Base-by-base conservation (phyloP, 495 filamentous ascomycete species). In the Chaetomium fimeti region DNA sequence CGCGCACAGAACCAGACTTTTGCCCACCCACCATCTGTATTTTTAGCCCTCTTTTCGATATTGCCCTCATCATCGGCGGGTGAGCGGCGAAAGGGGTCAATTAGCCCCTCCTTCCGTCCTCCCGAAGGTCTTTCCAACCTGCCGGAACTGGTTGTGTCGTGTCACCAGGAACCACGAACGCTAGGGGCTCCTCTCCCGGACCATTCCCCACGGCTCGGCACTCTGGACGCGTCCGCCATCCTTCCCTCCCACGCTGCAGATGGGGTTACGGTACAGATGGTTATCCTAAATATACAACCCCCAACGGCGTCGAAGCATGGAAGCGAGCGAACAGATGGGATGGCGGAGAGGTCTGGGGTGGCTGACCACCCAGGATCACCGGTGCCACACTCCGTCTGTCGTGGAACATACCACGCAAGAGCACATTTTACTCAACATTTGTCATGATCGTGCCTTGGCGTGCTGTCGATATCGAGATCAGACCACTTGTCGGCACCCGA, bases 11-110 rank as follows among this genome's bases (percentile, higher is more conserved):
- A 59, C 60, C 54, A 29, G 56, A 62, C 8, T 63, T 60, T 60
- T 59, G 55, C 65, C 60, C 65, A 67, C 65, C 55, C 18, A 8
- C 40, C 38, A 6, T 27, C 45, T 20, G 16, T 66, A 67, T 63
- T 63, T 67, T 67, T 63, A 67, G 60, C 36, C 42, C 53, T n/a
- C 58, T 54, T 45, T 60, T 45, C 62, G 29, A 58, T 56, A 53
- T 29, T 29, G 13, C 45, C 22, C 22, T 36, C 13, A 47, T 22
- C 49, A 20, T 40, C 55, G 15, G 40, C 25, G 60, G 42, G 22
- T 25, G 47, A 7, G 60, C 60, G 45, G 48, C 57, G 51, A 61
- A 7, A 49, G 24, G 38, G 18, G 24, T 40, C 27, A 40, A 56
- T 49, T 47, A 55, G 24, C 63, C 62, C 32, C 62, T 28, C 62